Conservation (phyloP, 225 moss, liverwort and hornwort genomes). For the Antitrichia curtipendula region DNA sequence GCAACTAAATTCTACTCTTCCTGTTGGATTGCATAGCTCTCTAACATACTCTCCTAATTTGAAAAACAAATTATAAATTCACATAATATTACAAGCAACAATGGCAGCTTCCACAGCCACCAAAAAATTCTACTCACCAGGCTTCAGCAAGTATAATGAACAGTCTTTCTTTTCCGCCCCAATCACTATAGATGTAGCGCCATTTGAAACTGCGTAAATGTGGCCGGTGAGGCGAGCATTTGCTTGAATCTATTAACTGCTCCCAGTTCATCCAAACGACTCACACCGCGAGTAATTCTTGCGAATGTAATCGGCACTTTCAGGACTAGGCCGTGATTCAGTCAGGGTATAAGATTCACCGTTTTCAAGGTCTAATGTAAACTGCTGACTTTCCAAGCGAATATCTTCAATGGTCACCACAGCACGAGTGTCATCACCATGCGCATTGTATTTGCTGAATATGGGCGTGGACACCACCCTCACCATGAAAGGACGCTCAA, state of each 20-base stretch:
- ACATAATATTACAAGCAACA: constrained; percentile 20
- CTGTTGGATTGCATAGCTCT: neutral
- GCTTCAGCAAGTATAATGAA: neutral
- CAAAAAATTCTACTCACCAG: constrained; percentile 3
- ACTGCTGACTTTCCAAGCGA: constrained; percentile 16
- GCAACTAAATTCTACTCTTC: neutral
- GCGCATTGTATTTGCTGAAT: neutral
- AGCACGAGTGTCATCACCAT: constrained; percentile 14
- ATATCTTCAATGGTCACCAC: constrained; percentile 40
- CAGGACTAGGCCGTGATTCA: neutral
- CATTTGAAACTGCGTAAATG: neutral
- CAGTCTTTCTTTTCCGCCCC: neutral
- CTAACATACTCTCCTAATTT: neutral
- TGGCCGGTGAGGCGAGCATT: neutral
- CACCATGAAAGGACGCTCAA: constrained; percentile 15
- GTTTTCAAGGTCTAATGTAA: constrained; percentile 3
- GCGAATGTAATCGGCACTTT: neutral
- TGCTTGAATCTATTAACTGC: neutral
- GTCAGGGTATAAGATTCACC: neutral
- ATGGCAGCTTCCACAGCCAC: constrained; percentile 3
- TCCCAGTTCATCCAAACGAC: constrained; percentile 8
- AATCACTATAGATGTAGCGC: neutral
- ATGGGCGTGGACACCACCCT: constrained; percentile 39
- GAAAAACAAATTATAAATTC: neutral
- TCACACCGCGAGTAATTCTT: constrained; percentile 8